Percentiles rank a stretch among this genome's conserved stretches.
These are phyloP conservation scores for Yamadazyma atlantica DNA, from an alignment of 1,139 yeast genomes.

Conservation along the genomic window DNA sequence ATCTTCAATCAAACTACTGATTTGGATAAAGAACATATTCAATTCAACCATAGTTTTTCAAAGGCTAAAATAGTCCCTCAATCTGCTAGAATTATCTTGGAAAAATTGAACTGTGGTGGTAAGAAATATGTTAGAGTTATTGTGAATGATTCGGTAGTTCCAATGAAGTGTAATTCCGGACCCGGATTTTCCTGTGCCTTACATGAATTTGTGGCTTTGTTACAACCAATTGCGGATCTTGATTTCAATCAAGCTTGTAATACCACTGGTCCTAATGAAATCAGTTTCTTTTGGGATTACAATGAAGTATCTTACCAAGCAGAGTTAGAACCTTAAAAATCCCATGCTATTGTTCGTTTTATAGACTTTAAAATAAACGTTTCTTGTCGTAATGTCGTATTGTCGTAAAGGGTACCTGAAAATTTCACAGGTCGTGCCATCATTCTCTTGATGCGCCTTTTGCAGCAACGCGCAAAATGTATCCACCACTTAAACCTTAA, in stretches of 20 bases:
- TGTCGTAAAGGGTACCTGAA: no score
- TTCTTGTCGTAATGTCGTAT: no score
- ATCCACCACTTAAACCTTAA: no score
- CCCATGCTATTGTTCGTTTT: background rate
- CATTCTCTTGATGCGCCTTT: no score
- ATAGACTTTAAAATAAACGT: background rate
- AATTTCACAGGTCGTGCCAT: no score
- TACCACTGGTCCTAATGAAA: slow-evolving; percentile 28
- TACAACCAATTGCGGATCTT: slow-evolving; percentile 23
- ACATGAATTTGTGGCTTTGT: slow-evolving; percentile 32
- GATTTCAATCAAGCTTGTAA: slow-evolving; percentile 34
- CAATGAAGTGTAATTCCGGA: slow-evolving; percentile 50
- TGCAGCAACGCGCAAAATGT: no score
- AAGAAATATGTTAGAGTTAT: slow-evolving; percentile 46
- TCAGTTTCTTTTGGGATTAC: slow-evolving; percentile 42
- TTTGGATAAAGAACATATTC: slow-evolving; percentile 24
- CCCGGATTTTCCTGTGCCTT: slow-evolving; percentile 60
- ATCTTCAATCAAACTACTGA: slow-evolving; percentile 32
- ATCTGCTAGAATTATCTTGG: slow-evolving; percentile 54
- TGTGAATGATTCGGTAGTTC: slow-evolving; percentile 58
- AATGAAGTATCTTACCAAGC: slow-evolving; percentile 25
- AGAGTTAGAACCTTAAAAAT: background rate
- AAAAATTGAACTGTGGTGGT: slow-evolving; percentile 45
- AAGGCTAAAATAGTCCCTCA: slow-evolving; percentile 53
- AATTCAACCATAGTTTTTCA: slow-evolving; percentile 43